Evolutionary conservation across 208 protist species (phyloP), one percentile per base, ranked within the genome.

Genomic region (Trypanosoma grayi): DNA sequence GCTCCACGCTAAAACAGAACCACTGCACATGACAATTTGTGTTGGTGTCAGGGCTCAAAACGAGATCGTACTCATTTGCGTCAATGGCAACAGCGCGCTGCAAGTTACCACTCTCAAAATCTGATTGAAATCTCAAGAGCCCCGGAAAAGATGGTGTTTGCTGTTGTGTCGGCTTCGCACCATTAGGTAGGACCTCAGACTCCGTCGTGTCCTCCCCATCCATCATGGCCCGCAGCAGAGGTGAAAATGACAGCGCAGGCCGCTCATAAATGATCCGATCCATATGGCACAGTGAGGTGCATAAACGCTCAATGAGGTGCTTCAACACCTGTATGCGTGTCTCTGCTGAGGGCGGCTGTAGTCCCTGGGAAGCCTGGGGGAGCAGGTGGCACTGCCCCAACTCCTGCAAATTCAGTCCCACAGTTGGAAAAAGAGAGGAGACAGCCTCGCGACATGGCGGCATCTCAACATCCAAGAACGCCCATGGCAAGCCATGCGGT

Each of bases 11-110:
- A 60, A 99, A 99, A 80, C 86, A 98, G 65, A 97, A 99, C 98
- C 98, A 99, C 82, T 99, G 98, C 37, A 95, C 96, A 79, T 97
- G 97, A 27, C 87, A 90, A 52, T 84, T 87, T 9, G 96, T 98
- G 39, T 97, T 91, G 8, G 96, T 93, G 79, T 99, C 98, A 50
- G 87, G 80, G 18, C 68, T 71, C 7, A 99, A 74, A 10, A 98
- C 73, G 11, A 99, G 73, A 70, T 98, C 94, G 80, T 98, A 99
- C 77, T 98, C 97, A 25, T 60, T 54, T 27, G 74, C 75, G 14
- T 74, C 68, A 44, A 98, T 80, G 45, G 85, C 85, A 33, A 98
- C 68, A 4, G 90, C 97, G 0, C 93, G 74, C 60, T 89, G 73
- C 25, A 99, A 81, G 61, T 99, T 99, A 9, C 97, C 97, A 66